Evolutionary conservation across 2,329 filamentous ascomycete species (phyloP).

Genomic region (Diplodia scrobiculata): DNA sequence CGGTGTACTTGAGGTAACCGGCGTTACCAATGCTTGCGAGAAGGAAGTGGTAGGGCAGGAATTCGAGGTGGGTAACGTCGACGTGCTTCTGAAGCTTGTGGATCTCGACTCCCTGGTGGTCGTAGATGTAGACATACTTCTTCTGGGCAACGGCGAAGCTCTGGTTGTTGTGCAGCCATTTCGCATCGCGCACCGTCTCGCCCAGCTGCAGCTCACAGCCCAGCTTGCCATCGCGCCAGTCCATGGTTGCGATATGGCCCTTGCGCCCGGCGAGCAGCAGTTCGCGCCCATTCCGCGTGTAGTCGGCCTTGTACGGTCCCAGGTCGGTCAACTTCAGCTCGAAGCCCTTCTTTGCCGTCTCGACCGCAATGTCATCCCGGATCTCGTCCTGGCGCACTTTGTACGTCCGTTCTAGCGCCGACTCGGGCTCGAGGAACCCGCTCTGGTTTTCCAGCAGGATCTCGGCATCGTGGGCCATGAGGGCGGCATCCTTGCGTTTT

Average conservation of each 20-base stretch:
- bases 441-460: conserved; percentile 84
- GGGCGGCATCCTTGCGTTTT: conserved; percentile 77
- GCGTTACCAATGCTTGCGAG: conserved; percentile 70
- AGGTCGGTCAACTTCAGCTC: conserved; percentile 75
- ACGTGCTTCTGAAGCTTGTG: conserved; percentile 88
- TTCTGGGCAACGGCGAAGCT: conserved; percentile 95
- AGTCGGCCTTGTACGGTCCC: conserved; percentile 86
- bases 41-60: conserved; percentile 93
- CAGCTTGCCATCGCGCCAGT: conserved; percentile 90
- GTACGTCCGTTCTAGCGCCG: conserved; percentile 87
- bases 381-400: conserved; percentile 90
- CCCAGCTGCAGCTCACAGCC: conserved; percentile 88
- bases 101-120: conserved; percentile 83
- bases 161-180: conserved; percentile 93
- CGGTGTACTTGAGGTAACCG: conserved; percentile 89
- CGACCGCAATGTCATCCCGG: conserved; percentile 69
- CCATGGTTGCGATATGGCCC: conserved; percentile 93
- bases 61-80: conserved; percentile 92
- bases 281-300: conserved; percentile 84
- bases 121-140: conserved; percentile 96
- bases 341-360: conserved; percentile 90
- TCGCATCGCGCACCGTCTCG: conserved; percentile 85
- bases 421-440: conserved; percentile 86
- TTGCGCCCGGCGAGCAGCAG: conserved; percentile 84
- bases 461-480: conserved; percentile 92